Conservation (phyloP, 345 rosid species). For the Boechera retrofracta region DNA sequence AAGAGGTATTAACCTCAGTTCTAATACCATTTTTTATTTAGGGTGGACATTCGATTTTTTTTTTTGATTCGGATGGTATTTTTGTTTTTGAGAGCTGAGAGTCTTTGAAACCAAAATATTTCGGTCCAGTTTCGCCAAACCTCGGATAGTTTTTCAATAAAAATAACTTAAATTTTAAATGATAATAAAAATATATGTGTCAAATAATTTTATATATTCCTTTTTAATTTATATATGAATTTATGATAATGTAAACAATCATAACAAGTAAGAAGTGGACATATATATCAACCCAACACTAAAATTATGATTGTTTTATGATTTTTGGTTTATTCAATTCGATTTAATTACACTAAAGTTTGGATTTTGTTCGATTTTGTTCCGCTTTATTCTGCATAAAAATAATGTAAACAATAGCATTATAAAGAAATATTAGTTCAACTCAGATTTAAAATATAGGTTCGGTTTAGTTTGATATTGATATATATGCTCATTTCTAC, state of each 20-base stretch:
- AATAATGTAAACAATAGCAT: not conserved
- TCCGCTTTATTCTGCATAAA: not conserved
- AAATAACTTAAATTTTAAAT: no score
- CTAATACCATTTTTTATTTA: not conserved
- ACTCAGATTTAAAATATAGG: not conserved
- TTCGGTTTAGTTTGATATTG: slow-evolving; percentile 9
- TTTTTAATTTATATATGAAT: no score
- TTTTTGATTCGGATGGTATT: not conserved
- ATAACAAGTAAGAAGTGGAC: not conserved
- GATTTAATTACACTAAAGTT: not conserved
- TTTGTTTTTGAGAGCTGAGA: not conserved
- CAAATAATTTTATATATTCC: no score
- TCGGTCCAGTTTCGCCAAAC: not conserved
- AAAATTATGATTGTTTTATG: no score
- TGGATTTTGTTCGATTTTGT: not conserved
- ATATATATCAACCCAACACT: not conserved
- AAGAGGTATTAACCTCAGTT: slow-evolving; percentile 28
- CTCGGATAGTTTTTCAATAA: no score
- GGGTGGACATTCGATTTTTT: not conserved
- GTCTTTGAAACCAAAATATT: not conserved
- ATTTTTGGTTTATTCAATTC: not conserved
- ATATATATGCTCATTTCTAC: no score
- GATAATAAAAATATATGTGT: no score
- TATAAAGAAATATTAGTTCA: not conserved
- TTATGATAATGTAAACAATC: no score